phyloP scores from a whole-genome alignment of 2,329 filamentous ascomycete species.

The Zasmidium citrigriseum region DNA sequence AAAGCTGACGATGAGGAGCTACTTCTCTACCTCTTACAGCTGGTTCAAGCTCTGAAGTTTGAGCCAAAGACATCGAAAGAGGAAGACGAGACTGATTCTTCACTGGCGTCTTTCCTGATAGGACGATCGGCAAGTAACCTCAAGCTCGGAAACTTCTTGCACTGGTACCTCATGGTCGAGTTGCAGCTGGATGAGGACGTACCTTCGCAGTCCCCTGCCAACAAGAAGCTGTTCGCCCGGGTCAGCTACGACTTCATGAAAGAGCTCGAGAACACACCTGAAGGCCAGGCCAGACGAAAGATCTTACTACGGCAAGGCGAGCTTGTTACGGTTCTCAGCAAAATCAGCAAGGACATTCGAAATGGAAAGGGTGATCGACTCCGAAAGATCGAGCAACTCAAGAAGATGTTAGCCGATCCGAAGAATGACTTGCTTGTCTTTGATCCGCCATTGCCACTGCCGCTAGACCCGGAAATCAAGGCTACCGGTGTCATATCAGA shows the following conservation, averaged over 20 bases:
- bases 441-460: conserved; percentile 82
- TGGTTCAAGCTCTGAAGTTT: conserved; percentile 95
- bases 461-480: conserved; percentile 79
- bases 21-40: conserved; percentile 84
- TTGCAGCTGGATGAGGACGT: conserved; percentile 66
- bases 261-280: conserved; percentile 71
- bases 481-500: conserved; percentile 80
- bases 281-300: conserved; percentile 72
- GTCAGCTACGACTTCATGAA: conserved; percentile 97
- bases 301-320: conserved; percentile 84
- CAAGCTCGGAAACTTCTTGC: conserved; percentile 88
- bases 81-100: conserved; percentile 68
- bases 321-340: conserved; percentile 81
- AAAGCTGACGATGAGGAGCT: conserved; percentile 93
- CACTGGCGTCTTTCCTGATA: conserved; percentile 85
- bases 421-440: conserved; percentile 85
- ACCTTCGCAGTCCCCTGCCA: conserved; percentile 64
- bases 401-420: conserved; percentile 79
- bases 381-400: conserved; percentile 80
- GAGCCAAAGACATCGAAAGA: conserved; percentile 59
- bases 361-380: conserved; percentile 74
- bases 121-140: conserved; percentile 85
- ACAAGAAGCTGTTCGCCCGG: conserved; percentile 84
- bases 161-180: conserved; percentile 99
- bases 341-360: conserved; percentile 86